Evolutionary conservation across 768 basidiomycete species (phyloP), one percentile per base, ranked within the genome.

Genomic region (Hericium alpestre): DNA sequence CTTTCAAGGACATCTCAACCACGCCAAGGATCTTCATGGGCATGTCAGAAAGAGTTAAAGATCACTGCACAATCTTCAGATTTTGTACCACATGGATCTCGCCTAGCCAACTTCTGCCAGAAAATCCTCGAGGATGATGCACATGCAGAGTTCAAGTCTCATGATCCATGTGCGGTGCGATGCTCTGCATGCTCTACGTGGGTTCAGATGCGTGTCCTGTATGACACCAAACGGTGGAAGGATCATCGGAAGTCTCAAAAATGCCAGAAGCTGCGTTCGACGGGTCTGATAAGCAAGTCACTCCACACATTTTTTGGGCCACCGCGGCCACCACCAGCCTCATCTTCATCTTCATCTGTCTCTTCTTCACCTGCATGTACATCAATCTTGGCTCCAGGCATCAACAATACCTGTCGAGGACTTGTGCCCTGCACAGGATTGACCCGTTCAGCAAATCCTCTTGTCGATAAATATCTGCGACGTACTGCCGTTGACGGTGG

Each of bases 151-250:
- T 64, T 65, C 55, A 49, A 61, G 5, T 38, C 37, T 15, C 1
- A 53, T 12, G 59, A 64, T 51, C 51, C 51, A 1, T 60, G 55
- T 18, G 15, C 25, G 0, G 63, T 65, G 1, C 57, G 57, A 2
- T 65, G 64, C 32, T 64, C 64, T 1, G 41, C 52, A 10, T 65
- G 64, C 40, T 39, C 57, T 4, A 16, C 20, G 15, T 64, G 64
- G 64, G 22, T 64, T 9, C 23, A 4, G 4, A 65, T 65, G 64
- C 56, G 64, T 9, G 55, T 50, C 1, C 48, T 61, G 0, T 65
- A 65, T 46, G 64, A 63, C 22, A 25, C 52, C 8, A 48, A 41
- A 2, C 56, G 58, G 8, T 65, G 61, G 57, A 52, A 55, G 13
- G 43, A 59, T 2, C 63, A 65, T 41, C 63, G 63, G 0, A 20